phyloP scores from a whole-genome alignment of 2,329 filamentous ascomycete species.

The Lasiodiplodia theobromae region DNA sequence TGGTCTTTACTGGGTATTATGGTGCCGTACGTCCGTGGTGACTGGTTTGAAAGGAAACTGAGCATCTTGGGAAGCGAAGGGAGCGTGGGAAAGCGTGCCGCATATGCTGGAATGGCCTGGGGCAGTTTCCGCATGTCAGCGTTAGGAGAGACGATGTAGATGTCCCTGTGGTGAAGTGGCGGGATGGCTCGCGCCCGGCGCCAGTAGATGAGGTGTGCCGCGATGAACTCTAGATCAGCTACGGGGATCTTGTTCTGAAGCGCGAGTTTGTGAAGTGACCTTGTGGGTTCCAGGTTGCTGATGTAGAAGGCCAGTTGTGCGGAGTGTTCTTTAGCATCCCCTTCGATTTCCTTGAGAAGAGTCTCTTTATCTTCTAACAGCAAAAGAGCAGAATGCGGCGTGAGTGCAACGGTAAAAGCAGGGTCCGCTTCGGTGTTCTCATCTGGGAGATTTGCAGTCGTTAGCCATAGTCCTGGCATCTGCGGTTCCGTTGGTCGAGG shows the following conservation, averaged over 20 bases:
- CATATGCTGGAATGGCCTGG: constrained; percentile 74
- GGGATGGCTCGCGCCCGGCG: constrained; percentile 89
- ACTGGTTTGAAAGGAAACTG: constrained; percentile 76
- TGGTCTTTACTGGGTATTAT: constrained; percentile 89
- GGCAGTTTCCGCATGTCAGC: constrained; percentile 77
- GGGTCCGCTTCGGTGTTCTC: constrained; percentile 68
- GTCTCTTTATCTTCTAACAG: constrained; percentile 84
- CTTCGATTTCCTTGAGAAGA: constrained; percentile 72
- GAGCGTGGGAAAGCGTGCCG: constrained; percentile 79
- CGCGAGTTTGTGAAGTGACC: constrained; percentile 75
- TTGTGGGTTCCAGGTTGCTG: constrained; percentile 65
- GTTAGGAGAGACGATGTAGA: constrained; percentile 91
- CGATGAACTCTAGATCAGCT: constrained; percentile 83
- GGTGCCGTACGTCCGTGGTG: constrained; percentile 79
- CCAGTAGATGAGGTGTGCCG: constrained; percentile 95
- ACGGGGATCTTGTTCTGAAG: constrained; percentile 76
- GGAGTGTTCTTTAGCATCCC: constrained; percentile 77
- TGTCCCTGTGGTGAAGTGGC: constrained; percentile 86
- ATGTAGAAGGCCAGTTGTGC: constrained; percentile 78
- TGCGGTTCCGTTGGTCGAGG: constrained; percentile 72
- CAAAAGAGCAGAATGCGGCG: constrained; percentile 86
- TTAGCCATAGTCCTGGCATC: constrained; percentile 82
- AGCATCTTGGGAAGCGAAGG: constrained; percentile 87
- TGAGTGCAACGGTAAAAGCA: constrained; percentile 59
- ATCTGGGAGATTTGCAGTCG: constrained; percentile 79